Percentiles rank a stretch among this genome's conserved stretches.
Conservation (phyloP, 495 filamentous ascomycete genomes). For the Barbatosphaeria neglecta region DNA sequence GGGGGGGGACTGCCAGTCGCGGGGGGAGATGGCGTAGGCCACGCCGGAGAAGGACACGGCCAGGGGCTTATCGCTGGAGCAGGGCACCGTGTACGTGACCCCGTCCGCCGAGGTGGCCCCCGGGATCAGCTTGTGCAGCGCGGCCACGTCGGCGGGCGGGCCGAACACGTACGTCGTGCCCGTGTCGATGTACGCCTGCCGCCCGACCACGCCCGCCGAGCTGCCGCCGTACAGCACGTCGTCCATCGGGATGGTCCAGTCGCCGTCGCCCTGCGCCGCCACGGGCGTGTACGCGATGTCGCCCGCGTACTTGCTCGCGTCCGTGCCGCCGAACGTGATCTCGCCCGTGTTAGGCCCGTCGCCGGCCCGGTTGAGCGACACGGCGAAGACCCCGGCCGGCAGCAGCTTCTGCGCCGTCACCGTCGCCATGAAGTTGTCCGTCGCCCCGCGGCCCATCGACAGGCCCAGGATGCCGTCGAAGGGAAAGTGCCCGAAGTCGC, state of each 20-base stretch:
- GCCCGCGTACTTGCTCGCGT: conserved; percentile 53
- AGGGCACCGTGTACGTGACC: conserved; percentile 57
- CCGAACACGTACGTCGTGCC: conserved; percentile 68
- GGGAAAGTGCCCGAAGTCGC: conserved; percentile 61
- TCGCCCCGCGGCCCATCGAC: conserved; percentile 38
- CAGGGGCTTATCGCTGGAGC: conserved; percentile 40
- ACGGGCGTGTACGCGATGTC: conserved; percentile 51
- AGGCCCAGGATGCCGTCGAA: conserved; percentile 83
- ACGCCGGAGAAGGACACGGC: conserved; percentile 29
- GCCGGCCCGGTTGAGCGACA: conserved; percentile 51
- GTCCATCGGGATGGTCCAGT: conserved; percentile 61
- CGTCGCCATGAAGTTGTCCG: conserved; percentile 51
- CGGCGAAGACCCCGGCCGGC: conserved; percentile 51
- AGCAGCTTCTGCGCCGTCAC: conserved; percentile 48
- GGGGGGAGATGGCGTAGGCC: conserved; percentile 51
- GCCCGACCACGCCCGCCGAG: conserved; percentile 33
- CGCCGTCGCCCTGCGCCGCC: conserved; percentile 18
- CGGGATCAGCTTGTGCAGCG: conserved; percentile 54
- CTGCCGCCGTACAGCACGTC: conserved; percentile 48
- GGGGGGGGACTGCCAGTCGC: conserved; percentile 54
- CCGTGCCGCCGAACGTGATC: conserved; percentile 61
- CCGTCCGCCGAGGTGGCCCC: conserved; percentile 35
- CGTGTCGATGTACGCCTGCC: conserved; percentile 63
- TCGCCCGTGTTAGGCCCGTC: conserved; percentile 61
- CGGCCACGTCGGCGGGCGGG: conserved; percentile 49